Evolutionary conservation across 2,329 filamentous ascomycete genomes (phyloP).

Genomic region (Colletotrichum incanum): DNA sequence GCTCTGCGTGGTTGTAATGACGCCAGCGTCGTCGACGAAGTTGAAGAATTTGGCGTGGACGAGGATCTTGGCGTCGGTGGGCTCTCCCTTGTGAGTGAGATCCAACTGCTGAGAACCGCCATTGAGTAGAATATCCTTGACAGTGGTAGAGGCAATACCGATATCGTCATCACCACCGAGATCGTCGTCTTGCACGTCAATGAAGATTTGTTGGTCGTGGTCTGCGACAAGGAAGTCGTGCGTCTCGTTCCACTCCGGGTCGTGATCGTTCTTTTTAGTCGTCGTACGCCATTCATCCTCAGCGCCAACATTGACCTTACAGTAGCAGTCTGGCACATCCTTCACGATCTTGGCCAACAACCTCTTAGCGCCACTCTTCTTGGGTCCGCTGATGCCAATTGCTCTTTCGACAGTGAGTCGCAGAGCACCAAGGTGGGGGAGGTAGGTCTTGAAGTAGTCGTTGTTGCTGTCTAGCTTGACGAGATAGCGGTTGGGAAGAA

Average conservation of each 20-base stretch:
- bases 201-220: conserved; percentile 58
- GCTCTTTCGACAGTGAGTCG: conserved; percentile 61
- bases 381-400: conserved; percentile 54
- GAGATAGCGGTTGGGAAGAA: conserved; percentile 65
- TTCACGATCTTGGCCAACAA: conserved; percentile 61
- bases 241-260: conserved; percentile 64
- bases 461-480: conserved; percentile 62
- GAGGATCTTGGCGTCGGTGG: conserved; percentile 53
- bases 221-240: conserved; percentile 64
- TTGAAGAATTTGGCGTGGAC: conserved; percentile 59
- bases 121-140: conserved; percentile 58
- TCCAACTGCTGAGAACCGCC: conserved; percentile 59
- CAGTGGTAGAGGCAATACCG: conserved; percentile 57
- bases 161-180: conserved; percentile 60
- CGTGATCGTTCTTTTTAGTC: conserved; percentile 57
- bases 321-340: conserved; percentile 64
- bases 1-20: conserved; percentile 49
- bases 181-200: conserved; percentile 63
- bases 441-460: conserved; percentile 65
- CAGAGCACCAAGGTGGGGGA: conserved; percentile 59
- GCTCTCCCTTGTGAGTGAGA: conserved; percentile 56
- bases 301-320: conserved; percentile 60
- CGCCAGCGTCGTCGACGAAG: conserved; percentile 55
- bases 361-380: conserved; percentile 51
- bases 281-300: conserved; percentile 61